Percentiles rank a stretch among this genome's conserved stretches.
phyloP scores from a whole-genome alignment of 805 yeast species.

The Yamadazyma sp. region DNA sequence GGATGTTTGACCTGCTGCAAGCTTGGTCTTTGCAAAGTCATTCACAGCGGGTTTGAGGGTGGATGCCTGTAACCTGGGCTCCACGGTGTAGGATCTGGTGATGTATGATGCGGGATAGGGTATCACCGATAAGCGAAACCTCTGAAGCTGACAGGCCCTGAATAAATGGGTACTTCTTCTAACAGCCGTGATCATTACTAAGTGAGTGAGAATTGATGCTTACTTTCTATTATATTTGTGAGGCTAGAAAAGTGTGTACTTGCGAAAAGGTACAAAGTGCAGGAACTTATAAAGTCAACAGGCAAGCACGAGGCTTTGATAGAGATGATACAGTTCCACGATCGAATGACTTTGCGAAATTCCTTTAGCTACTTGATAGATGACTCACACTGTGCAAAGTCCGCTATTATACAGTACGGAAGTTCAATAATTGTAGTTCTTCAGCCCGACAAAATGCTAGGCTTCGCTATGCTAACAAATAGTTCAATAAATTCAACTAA shows the following conservation, averaged over 20 bases:
- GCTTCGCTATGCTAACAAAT: too few relatives aligned
- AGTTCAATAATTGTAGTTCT: too few relatives aligned
- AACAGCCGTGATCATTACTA: conserved; percentile 2
- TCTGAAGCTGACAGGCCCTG: not conserved
- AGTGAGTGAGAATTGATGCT: not conserved
- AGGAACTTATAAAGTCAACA: too few relatives aligned
- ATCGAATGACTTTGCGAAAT: too few relatives aligned
- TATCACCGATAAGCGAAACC: not conserved
- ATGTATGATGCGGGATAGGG: not conserved
- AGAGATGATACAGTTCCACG: too few relatives aligned
- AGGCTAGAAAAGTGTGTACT: not conserved
- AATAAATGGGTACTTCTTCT: not conserved
- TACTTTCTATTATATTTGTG: not conserved
- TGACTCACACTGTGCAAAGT: too few relatives aligned
- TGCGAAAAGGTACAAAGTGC: too few relatives aligned
- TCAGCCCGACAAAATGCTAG: too few relatives aligned
- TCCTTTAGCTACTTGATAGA: too few relatives aligned
- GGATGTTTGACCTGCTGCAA: conserved; percentile 36
- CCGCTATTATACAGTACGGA: too few relatives aligned
- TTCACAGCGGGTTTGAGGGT: conserved; percentile 26
- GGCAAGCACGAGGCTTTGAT: too few relatives aligned
- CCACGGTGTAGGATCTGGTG: conserved; percentile 5
- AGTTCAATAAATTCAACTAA: too few relatives aligned
- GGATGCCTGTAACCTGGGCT: conserved; percentile 24
- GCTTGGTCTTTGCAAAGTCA: conserved; percentile 34